Conservation (phyloP, 1,139 yeast genomes). For the Diutina sp. region DNA sequence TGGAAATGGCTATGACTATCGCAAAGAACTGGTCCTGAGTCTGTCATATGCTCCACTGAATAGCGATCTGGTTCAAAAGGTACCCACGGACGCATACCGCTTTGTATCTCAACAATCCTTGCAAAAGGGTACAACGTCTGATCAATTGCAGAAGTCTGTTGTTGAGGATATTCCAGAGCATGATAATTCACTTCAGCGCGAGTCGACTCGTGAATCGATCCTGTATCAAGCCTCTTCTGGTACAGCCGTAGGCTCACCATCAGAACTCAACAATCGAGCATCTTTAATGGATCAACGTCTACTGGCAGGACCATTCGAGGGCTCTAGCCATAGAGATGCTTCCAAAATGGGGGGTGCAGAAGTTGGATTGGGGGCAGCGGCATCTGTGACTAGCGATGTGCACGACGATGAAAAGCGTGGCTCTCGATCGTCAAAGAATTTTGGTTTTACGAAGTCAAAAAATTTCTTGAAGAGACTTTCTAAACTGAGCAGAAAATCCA, state of each 20-base stretch:
- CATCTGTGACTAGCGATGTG: not conserved
- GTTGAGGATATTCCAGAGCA: not conserved
- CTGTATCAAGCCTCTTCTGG: not conserved
- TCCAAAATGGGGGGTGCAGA: not conserved
- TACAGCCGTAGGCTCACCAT: not conserved
- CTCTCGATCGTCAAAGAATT: not conserved
- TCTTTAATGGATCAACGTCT: not conserved
- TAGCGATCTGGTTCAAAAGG: not conserved
- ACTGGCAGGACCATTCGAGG: not conserved
- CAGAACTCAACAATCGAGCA: not conserved
- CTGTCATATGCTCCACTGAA: not conserved
- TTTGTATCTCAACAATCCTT: not conserved
- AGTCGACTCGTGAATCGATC: not conserved
- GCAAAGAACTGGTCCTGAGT: not conserved
- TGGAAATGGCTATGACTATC: not conserved
- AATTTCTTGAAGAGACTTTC: conserved; percentile 1
- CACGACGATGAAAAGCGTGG: not conserved
- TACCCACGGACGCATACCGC: not conserved
- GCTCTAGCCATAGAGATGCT: not conserved
- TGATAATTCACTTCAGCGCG: not conserved
- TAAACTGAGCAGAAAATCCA: not conserved
- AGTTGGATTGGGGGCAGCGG: not conserved
- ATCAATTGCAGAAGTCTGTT: not conserved
- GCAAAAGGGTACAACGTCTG: not conserved
- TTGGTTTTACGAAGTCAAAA: not conserved